These are phyloP conservation scores for Eucalyptus tenuipes DNA, from an alignment of 345 rosid genomes.

Conservation along the genomic window DNA sequence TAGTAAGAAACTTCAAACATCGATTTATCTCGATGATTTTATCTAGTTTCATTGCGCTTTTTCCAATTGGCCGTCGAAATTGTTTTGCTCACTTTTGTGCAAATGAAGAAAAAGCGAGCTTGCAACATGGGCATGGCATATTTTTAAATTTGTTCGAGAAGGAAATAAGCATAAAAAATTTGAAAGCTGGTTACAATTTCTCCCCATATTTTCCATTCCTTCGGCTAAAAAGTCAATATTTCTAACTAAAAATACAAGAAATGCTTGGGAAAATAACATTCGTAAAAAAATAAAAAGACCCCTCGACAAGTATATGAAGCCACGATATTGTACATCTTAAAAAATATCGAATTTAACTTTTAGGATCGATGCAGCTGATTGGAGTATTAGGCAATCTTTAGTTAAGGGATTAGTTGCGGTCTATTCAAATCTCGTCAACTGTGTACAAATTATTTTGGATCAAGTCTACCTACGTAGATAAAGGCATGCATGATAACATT, in stretches of 20 bases:
- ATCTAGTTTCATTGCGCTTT: not conserved
- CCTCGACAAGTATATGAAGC: not conserved
- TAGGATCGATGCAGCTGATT: accelerated
- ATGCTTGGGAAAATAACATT: not conserved
- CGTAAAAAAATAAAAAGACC: not conserved
- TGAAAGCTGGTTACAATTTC: not conserved
- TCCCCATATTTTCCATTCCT: not conserved
- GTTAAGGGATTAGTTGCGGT: accelerated
- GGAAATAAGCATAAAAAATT: not conserved
- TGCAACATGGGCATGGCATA: not conserved
- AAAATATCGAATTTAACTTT: not conserved
- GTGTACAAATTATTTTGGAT: no score
- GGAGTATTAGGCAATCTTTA: not conserved
- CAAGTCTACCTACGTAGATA: accelerated
- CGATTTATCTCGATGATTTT: accelerated
- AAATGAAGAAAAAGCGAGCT: not conserved
- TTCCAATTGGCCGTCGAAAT: not conserved
- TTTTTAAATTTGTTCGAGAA: not conserved
- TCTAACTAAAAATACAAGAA: not conserved
- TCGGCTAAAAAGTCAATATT: not conserved
- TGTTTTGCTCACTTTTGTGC: not conserved
- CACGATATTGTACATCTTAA: accelerated
- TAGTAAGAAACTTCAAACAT: not conserved
- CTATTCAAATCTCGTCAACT: accelerated
- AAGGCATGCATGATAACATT: accelerated